A percentile compares a stretch with the other conserved stretches of the same genome.
These are phyloP conservation scores for Neophaeococcomyces aloes DNA, from an alignment of 2,329 filamentous ascomycete species.

Conservation along the genomic window DNA sequence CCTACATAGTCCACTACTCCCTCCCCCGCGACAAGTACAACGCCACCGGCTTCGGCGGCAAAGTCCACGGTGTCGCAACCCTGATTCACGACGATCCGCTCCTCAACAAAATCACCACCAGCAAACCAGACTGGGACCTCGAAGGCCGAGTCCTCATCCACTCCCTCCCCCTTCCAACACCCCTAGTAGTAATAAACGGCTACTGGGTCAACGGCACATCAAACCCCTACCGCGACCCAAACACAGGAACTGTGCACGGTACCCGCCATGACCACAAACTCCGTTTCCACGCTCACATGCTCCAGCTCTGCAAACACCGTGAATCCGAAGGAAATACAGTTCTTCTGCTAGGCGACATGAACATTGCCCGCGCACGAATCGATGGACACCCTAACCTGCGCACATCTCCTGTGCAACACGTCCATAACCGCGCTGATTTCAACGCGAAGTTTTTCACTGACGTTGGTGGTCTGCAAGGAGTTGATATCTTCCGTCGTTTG, in stretches of 20 bases:
- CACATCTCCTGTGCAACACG: slow-evolving; percentile 37
- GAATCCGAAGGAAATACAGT: slow-evolving; percentile 35
- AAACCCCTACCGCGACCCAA: slow-evolving; percentile 26
- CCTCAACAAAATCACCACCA: slow-evolving; percentile 26
- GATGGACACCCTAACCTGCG: slow-evolving; percentile 41
- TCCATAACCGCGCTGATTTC: slow-evolving; percentile 43
- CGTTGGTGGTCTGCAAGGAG: slow-evolving; percentile 25
- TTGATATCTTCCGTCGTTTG: slow-evolving; percentile 42
- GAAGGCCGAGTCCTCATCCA: slow-evolving; percentile 43
- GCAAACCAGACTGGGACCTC: slow-evolving; percentile 40
- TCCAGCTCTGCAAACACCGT: slow-evolving; percentile 34
- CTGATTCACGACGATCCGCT: slow-evolving; percentile 38
- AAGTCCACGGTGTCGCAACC: slow-evolving; percentile 43
- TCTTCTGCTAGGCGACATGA: slow-evolving; percentile 44
- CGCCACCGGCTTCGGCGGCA: slow-evolving; percentile 40
- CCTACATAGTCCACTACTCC: slow-evolving; percentile 36
- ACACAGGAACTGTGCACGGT: slow-evolving; percentile 32
- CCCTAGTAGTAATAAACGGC: slow-evolving; percentile 37
- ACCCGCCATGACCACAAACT: slow-evolving; percentile 45
- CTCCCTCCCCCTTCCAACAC: slow-evolving; percentile 9
- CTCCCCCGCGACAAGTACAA: slow-evolving; percentile 42
- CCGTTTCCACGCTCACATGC: slow-evolving; percentile 37
- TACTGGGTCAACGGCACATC: slow-evolving; percentile 46
- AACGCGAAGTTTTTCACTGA: slow-evolving; percentile 37
- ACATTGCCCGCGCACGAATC: slow-evolving; percentile 35